Evolutionary conservation across 2,329 filamentous ascomycete species (phyloP).

Genomic region (Clarireedia sp.): DNA sequence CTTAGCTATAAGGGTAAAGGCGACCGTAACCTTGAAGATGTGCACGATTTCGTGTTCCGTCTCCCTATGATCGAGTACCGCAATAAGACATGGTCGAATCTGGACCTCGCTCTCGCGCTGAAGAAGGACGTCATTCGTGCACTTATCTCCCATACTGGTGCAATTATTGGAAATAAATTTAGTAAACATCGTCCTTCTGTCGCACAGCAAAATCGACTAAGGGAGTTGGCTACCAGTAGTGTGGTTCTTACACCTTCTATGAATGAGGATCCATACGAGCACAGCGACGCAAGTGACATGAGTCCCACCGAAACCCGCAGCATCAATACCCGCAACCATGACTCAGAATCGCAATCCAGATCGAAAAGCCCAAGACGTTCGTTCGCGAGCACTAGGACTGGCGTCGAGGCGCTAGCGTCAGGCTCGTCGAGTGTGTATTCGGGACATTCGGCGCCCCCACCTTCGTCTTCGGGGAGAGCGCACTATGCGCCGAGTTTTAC

Average conservation of each 20-base stretch:
- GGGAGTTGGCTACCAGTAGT: constrained; percentile 70
- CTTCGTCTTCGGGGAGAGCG: constrained; percentile 3
- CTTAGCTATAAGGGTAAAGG: constrained; percentile 95
- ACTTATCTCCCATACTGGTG: constrained; percentile 87
- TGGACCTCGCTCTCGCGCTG: constrained; percentile 83
- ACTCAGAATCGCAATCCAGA: constrained; percentile 20
- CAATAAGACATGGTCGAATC: constrained; percentile 98
- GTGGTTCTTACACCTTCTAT: constrained; percentile 25
- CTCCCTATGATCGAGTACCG: constrained; percentile 90
- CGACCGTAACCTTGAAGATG: constrained; percentile 90
- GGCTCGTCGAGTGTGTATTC: constrained; percentile 25
- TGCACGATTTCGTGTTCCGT: constrained; percentile 95
- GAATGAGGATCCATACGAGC: constrained; percentile 26
- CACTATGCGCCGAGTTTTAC: constrained; percentile 17
- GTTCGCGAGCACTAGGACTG: constrained; percentile 24
- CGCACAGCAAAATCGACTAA: constrained; percentile 68
- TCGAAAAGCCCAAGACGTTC: constrained; percentile 26
- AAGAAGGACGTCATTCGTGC: constrained; percentile 94
- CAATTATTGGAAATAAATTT: constrained; percentile 97
- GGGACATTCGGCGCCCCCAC: constrained; percentile 11
- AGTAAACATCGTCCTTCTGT: constrained; percentile 77
- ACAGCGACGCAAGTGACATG: constrained; percentile 26
- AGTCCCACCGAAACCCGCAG: constrained; percentile 20
- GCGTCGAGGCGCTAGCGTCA: constrained; percentile 20
- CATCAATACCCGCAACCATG: constrained; percentile 13